phyloP scores from a whole-genome alignment of 352 stramenopile species.

The Pythium aphanidermatum region DNA sequence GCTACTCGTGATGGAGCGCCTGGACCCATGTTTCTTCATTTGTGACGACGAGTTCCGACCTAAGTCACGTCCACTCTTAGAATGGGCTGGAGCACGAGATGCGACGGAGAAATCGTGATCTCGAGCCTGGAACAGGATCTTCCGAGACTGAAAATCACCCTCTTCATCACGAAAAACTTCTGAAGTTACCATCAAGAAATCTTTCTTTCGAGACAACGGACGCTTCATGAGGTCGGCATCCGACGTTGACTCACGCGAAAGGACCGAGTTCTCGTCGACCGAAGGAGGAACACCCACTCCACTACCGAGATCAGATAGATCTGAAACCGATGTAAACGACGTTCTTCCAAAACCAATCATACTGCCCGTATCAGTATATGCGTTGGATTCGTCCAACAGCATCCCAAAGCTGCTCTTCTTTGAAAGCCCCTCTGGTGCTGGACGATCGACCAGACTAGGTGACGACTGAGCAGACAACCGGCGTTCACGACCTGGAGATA shows the following conservation, averaged over 20 bases:
- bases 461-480: too few relatives aligned
- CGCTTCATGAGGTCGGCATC: slow-evolving; percentile 79
- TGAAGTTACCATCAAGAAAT: slow-evolving; percentile 89
- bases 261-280: slow-evolving; percentile 4
- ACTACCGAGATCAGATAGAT: slow-evolving; percentile 35
- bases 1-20: slow-evolving; percentile 40
- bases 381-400: slow-evolving; percentile 18
- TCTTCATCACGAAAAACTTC: slow-evolving; percentile 85
- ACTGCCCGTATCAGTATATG: slow-evolving; percentile 21
- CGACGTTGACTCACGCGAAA: slow-evolving; percentile 24
- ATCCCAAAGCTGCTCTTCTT: slow-evolving; percentile 51
- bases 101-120: slow-evolving; percentile 84
- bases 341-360: slow-evolving; percentile 58
- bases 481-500: too few relatives aligned
- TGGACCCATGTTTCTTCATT: slow-evolving; percentile 39
- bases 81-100: slow-evolving; percentile 66
- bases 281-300: neutral
- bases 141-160: slow-evolving; percentile 82
- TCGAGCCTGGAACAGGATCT: slow-evolving; percentile 84
- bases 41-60: slow-evolving; percentile 37
- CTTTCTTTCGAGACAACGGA: slow-evolving; percentile 81
- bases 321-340: slow-evolving; percentile 70
- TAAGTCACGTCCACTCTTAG: slow-evolving; percentile 54
- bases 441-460: too few relatives aligned
- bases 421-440: too few relatives aligned